Conservation (phyloP, 2,329 filamentous ascomycete genomes). For the Fusarium tuaranense region DNA sequence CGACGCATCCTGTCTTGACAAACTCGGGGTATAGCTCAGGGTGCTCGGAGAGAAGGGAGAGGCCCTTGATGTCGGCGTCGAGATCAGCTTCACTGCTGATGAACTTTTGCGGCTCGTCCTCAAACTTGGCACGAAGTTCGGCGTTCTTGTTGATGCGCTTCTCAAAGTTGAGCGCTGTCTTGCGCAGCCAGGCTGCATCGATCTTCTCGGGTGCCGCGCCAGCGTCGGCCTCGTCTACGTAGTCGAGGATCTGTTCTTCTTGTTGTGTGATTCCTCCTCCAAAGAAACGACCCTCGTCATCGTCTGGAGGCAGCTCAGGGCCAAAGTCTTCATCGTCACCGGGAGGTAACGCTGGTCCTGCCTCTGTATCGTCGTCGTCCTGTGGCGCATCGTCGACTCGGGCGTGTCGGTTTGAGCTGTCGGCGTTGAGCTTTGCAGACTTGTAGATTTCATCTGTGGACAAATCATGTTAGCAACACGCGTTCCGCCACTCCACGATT, state of each 20-base stretch:
- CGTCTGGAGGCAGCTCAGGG: conserved; percentile 59
- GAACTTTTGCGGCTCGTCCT: conserved; percentile 83
- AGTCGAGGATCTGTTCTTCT: conserved; percentile 88
- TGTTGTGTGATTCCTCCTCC: conserved; percentile 87
- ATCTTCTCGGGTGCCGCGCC: conserved; percentile 75
- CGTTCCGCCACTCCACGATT: neutral
- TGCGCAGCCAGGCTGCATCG: conserved; percentile 85
- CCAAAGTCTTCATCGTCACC: conserved; percentile 64
- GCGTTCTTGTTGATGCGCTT: conserved; percentile 92
- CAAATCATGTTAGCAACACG: neutral
- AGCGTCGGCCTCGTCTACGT: conserved; percentile 71
- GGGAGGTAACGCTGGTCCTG: conserved; percentile 59
- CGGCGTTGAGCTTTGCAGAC: conserved; percentile 64
- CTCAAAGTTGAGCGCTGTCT: conserved; percentile 85
- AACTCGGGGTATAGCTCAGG: conserved; percentile 86
- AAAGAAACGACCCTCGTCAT: conserved; percentile 94
- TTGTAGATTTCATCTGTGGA: conserved; percentile 72
- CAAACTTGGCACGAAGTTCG: conserved; percentile 87
- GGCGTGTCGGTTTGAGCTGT: conserved; percentile 58
- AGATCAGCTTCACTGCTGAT: conserved; percentile 89
- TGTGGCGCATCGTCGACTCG: conserved; percentile 58
- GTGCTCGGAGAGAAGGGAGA: conserved; percentile 90
- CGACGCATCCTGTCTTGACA: conserved; percentile 77
- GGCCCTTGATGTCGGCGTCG: conserved; percentile 85
- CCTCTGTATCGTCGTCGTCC: conserved; percentile 65